Conservation (phyloP, 345 rosid species). For the Arabidopsis thaliana region TAIR10.1 NC_003074.8:11960501-11961000, state of each 20-base stretch:
- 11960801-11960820: background rate
- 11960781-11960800: background rate
- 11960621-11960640: slow-evolving; percentile 13
- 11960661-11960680: background rate
- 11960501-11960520: slow-evolving; percentile 3
- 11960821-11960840: slow-evolving; percentile 17
- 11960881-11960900: slow-evolving; percentile 26
- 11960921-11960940: slow-evolving; percentile 25
- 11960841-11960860: slow-evolving; percentile 39
- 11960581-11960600: slow-evolving; percentile 6
- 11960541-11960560: background rate
- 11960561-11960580: slow-evolving; percentile 12
- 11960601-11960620: slow-evolving; percentile 24
- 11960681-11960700: background rate
- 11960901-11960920: slow-evolving; percentile 32
- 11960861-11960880: slow-evolving; percentile 19
- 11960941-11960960: slow-evolving; percentile 13
- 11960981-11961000: background rate
- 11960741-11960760: background rate
- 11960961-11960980: background rate
- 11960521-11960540: background rate
- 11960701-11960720: background rate
- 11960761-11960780: background rate
- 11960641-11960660: background rate
- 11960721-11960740: slow-evolving; percentile 6